Base-by-base conservation (phyloP, 768 basidiomycete genomes). In the Cystofilobasidium capitatum region DNA sequence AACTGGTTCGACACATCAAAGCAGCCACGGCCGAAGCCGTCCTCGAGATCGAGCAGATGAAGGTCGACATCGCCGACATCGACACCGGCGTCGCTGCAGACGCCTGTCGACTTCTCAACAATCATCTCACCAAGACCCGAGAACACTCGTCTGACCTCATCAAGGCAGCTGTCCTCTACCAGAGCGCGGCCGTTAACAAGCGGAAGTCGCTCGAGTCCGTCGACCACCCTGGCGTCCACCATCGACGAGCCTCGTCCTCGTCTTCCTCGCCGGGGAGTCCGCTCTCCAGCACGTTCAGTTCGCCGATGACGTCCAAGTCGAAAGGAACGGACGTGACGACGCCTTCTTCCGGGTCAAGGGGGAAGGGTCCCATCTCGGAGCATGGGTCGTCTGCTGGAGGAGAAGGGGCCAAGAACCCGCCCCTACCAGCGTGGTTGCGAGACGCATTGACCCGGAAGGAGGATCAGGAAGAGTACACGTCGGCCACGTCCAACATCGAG, bases 381-480 rank as follows among this genome's bases (percentile, higher is more conserved):
- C 29, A 6, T 7, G 29, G 29, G 17, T 3, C 31, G 1, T 13
- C 51, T 4, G 2, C 8, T 6, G 9, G 5, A n/a, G n/a, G n/a
- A n/a, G 4, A 33, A 31, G 1, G n/a, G n/a, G 3, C 29, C 51
- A n/a, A 33, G 7, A 13, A 14, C 9, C 6, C 14, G 51, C 31
- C 51, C 17, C 29, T 55, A 31, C 29, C 51, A 17, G 31, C 2
- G 7, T 55, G 51, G 51, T 16, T 55, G 17, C 29, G 12, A 2
- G 31, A 10, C 13, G 51, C 51, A 2, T 16, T 2, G 2, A 4
- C 31, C 2, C 26, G 49, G 13, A 63, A 63, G 37, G 62, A 63
- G 49, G 47, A 63, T n/a, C 35, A 24, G n/a, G 62, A 47, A 16
- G 62, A 63, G 47, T 63, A 51, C 26, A 22, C 49, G 5, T 35